Base-by-base conservation (phyloP, 371 early-diverging fungal genomes). In the Pancytospora philotis region DNA sequence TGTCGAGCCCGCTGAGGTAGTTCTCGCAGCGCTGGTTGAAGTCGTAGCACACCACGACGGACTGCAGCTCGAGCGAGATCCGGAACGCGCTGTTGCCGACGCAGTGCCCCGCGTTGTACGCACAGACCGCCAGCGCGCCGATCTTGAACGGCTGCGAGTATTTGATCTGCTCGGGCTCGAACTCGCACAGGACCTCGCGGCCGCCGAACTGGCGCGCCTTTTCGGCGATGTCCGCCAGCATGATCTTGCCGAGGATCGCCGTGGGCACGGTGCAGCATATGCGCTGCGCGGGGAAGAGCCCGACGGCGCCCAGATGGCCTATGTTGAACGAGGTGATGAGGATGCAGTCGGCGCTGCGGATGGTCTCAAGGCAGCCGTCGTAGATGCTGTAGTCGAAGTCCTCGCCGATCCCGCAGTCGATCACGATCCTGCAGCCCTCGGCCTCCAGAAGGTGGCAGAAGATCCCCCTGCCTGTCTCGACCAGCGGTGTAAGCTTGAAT, bases 21-120 rank as follows among this genome's bases (percentile, higher is more conserved):
- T 85, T 82, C 82, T 95, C 96, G 74, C 88, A 89, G 66, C 87
- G 84, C 80, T 94, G 93, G 77, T 95, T 95, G 74, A 88, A 89
- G 75, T 93, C 90, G 30, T 92, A 90, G 0, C 91, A 92, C 74
- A 96, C 90, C 0, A 95, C 83, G 68, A 96, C 89, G 25, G 87
- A 87, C 62, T 95, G 92, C 3, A 88, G 86, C 58, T 89, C 91
- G 73, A 89, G 90, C 65, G 86, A 86, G 59, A 98, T 90, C 72
- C 88, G 90, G 93, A 93, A 98, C 31, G 96, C 83, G 0, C 93
- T 87, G 41, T 94, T 96, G 73, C 98, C 98, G 55, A 95, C 82
- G 0, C 93, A 87, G 76, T 94, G 91, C 3, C 97, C 98, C 16
- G 93, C 93, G 37, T 87, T 83, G 76, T 88, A 89, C 1, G 96